Evolutionary conservation across 345 rosid species (phyloP), one percentile per base, ranked within the genome.

Genomic region (Clarkia xantiana): DNA sequence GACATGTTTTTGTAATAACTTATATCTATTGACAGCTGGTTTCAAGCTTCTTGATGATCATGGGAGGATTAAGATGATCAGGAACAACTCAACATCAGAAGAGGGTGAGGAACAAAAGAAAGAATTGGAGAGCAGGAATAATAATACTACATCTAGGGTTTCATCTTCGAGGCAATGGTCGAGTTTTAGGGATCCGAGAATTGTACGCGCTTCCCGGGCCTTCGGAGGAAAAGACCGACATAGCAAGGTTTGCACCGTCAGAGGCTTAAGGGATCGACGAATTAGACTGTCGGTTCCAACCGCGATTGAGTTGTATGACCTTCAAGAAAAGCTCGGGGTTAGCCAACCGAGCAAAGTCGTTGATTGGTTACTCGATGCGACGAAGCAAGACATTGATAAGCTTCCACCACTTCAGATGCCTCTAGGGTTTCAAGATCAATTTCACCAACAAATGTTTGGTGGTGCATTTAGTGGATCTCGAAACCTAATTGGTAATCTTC

Each of bases 171-270:
- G 95, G 55, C 88, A 77, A 49, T 90, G 97, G 97, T 74, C 97
- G 34, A 90, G 78, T 4, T 81, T 90, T 55, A 65, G 94, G 20
- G 86, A 90, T 42, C 97, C 97, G 12, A 81, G 97, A 70, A 90
- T 90, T 3, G 96, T 86, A 1, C 66, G 97, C 2, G 97, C 81
- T 8, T 83, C 96, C 0, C 77, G 89, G n/a, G 52, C 84, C 9
- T 86, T 83, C 13, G 97, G 97, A 52, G 91, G 97, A 6, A 90
- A 90, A 74, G 97, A 90, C 45, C 79, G 97, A 81, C 97, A 90
- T 29, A 83, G 96, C 74, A 90, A 90, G 65, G 97, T 90, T 10
- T 90, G 89, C 70, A 90, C 97, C 0, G 52, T 86, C 11, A 81
- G 94, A 59, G 97, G 97, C 40, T 65, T 90, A 45, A 72, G 89